A percentile compares a stretch with the other conserved stretches of the same genome.
Conservation (phyloP, 2,329 filamentous ascomycete genomes). For the Cordyceps farinosa region DNA sequence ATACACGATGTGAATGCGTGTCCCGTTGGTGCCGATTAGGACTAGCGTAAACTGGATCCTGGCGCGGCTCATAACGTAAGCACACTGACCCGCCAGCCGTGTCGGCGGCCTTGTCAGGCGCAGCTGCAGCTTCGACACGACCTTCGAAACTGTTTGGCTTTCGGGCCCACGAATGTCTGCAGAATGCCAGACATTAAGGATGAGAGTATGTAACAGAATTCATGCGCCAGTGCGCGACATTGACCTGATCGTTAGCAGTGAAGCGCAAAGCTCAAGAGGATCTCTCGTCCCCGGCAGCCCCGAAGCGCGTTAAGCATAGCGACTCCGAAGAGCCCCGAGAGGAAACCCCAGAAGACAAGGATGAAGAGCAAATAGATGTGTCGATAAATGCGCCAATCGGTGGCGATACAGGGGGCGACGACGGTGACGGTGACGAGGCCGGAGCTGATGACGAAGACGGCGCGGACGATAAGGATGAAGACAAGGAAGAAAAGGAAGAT, state of each 20-base stretch:
- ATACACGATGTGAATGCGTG: constrained; percentile 33
- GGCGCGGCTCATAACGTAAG: constrained; percentile 29
- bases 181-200: constrained; percentile 34
- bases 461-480: constrained; percentile 4
- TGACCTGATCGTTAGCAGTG: constrained; percentile 36
- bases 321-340: constrained; percentile 28
- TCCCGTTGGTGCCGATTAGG: constrained; percentile 30
- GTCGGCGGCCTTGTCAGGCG: background rate
- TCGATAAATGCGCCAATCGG: background rate
- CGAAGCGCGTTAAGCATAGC: constrained; percentile 62
- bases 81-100: constrained; percentile 13
- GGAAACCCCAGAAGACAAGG: background rate
- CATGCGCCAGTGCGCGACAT: background rate
- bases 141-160: background rate
- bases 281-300: constrained; percentile 55
- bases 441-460: constrained; percentile 12
- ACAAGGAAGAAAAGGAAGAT: constrained; percentile 10
- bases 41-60: constrained; percentile 27
- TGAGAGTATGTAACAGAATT: constrained; percentile 33
- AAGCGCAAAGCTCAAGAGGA: constrained; percentile 75
- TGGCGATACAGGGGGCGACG: background rate
- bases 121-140: constrained; percentile 11
- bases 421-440: background rate
- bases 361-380: background rate
- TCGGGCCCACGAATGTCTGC: background rate